Percentiles rank a stretch among this genome's conserved stretches.
phyloP scores from a whole-genome alignment of 1,139 yeast genomes.

The Sugiyamaella grinbergsii region DNA sequence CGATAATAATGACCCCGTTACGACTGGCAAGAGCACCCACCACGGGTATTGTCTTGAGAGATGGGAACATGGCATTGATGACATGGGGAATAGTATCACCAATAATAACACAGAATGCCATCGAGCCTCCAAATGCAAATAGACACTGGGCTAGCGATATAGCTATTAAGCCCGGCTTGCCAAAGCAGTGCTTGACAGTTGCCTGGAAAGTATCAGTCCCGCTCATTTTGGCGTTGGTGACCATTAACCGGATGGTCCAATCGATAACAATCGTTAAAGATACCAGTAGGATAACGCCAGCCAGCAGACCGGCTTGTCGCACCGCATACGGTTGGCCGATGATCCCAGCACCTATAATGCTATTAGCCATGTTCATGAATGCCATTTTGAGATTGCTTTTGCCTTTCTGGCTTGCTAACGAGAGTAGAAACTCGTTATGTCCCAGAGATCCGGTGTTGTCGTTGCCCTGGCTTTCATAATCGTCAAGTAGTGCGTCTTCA shows the following conservation, averaged over 20 bases:
- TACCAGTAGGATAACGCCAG: conserved; percentile 66
- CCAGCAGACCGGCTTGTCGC: conserved; percentile 72
- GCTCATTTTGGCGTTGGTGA: conserved; percentile 77
- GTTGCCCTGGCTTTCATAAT: conserved; percentile 22
- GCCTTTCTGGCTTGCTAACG: conserved; percentile 37
- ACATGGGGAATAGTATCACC: conserved; percentile 97
- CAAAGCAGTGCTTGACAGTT: conserved; percentile 79
- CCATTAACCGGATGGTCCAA: conserved; percentile 80
- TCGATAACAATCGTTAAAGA: conserved; percentile 72
- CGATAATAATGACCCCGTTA: conserved; percentile 65
- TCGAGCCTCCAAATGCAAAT: conserved; percentile 92
- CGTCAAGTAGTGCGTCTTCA: conserved; percentile 21
- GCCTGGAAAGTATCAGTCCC: conserved; percentile 83
- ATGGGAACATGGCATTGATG: conserved; percentile 64
- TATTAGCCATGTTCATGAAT: conserved; percentile 95
- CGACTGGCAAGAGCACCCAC: conserved; percentile 60
- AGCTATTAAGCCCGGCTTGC: conserved; percentile 65
- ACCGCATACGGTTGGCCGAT: conserved; percentile 94
- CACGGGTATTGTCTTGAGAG: conserved; percentile 46
- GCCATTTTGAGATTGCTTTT: conserved; percentile 74
- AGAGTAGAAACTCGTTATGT: conserved; percentile 33
- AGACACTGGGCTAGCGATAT: conserved; percentile 77
- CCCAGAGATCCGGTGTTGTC: conserved; percentile 29
- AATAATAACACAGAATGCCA: conserved; percentile 91
- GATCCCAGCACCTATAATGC: conserved; percentile 89